Conservation (phyloP, 495 filamentous ascomycete genomes). For the Aspergillus taichungensis region DNA sequence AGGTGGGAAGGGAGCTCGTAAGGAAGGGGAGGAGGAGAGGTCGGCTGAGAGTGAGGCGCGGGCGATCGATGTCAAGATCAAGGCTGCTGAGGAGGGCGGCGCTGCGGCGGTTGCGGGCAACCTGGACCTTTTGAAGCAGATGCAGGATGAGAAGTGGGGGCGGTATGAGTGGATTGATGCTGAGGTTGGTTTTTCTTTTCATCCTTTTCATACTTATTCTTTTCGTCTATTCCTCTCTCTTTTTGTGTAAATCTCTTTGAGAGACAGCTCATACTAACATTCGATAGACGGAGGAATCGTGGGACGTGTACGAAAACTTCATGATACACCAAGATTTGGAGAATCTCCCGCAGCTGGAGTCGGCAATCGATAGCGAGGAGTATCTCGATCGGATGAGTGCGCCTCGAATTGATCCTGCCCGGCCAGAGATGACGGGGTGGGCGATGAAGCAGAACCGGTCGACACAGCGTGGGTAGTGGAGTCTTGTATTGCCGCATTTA, state of each 20-base stretch:
- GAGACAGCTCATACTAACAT: conserved; percentile 10
- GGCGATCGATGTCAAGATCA: conserved; percentile 59
- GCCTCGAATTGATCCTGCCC: conserved; percentile 46
- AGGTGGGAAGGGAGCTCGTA: conserved; percentile 19
- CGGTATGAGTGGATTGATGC: conserved; percentile 58
- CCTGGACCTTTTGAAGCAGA: conserved; percentile 45
- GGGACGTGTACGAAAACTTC: conserved; percentile 48
- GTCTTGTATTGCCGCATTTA: conserved; percentile 2
- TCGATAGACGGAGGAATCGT: conserved; percentile 49
- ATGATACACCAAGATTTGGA: conserved; percentile 49
- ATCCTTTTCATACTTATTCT: not conserved
- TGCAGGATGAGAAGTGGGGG: conserved; percentile 63
- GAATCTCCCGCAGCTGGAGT: conserved; percentile 40
- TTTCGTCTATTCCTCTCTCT: not conserved
- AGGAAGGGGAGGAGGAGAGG: conserved; percentile 39
- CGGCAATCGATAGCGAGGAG: conserved; percentile 45
- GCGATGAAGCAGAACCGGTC: conserved; percentile 42
- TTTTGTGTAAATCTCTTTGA: not conserved
- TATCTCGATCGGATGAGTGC: conserved; percentile 60
- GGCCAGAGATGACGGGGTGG: conserved; percentile 40
- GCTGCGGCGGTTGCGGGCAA: conserved; percentile 39
- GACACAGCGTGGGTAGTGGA: conserved; percentile 19
- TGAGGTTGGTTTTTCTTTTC: conserved; percentile 36
- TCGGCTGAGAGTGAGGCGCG: conserved; percentile 44
- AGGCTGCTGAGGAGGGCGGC: conserved; percentile 50